A percentile compares a stretch with the other conserved stretches of the same genome.
phyloP scores from a whole-genome alignment of 2,329 filamentous ascomycete genomes.

The Xylaria sp. region DNA sequence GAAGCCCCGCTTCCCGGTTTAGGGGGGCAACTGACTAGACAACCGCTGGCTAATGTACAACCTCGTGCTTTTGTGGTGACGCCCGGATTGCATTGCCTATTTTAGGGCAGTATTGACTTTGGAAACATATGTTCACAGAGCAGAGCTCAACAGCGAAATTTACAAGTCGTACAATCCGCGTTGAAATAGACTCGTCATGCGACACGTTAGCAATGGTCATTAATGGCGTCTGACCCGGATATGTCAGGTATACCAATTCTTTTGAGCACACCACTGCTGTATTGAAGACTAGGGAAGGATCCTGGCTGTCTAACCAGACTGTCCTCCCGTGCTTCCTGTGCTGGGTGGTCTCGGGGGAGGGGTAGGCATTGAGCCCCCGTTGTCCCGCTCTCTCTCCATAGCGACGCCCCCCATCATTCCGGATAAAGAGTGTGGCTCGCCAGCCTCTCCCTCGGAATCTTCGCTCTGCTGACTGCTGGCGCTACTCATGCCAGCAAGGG shows the following conservation, averaged over 20 bases:
- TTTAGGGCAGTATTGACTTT: neutral
- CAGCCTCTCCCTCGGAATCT: slow-evolving; percentile 48
- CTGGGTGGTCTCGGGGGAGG: slow-evolving; percentile 54
- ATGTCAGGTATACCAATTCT: neutral
- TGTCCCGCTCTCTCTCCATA: slow-evolving; percentile 53
- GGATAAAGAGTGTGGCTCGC: slow-evolving; percentile 41
- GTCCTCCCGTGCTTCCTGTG: slow-evolving; percentile 53
- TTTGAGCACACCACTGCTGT: neutral
- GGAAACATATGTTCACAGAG: neutral
- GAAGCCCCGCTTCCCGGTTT: neutral
- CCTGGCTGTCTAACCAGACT: slow-evolving; percentile 36
- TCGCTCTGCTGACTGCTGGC: slow-evolving; percentile 50
- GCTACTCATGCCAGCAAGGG: slow-evolving; percentile 48
- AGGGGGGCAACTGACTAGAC: neutral
- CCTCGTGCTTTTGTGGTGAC: neutral
- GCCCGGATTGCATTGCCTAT: neutral
- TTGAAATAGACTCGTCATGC: slow-evolving; percentile 5
- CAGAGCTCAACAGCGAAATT: neutral
- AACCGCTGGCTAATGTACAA: neutral
- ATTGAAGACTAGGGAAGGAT: neutral
- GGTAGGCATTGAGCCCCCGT: slow-evolving; percentile 45
- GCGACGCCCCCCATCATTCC: slow-evolving; percentile 54
- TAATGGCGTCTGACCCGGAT: slow-evolving; percentile 4
- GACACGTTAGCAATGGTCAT: neutral
- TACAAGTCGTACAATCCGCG: neutral